A percentile compares a stretch with the other conserved stretches of the same genome.
These are phyloP conservation scores for Pyrenophora seminiperda DNA, from an alignment of 2,329 filamentous ascomycete species.

Conservation along the genomic window DNA sequence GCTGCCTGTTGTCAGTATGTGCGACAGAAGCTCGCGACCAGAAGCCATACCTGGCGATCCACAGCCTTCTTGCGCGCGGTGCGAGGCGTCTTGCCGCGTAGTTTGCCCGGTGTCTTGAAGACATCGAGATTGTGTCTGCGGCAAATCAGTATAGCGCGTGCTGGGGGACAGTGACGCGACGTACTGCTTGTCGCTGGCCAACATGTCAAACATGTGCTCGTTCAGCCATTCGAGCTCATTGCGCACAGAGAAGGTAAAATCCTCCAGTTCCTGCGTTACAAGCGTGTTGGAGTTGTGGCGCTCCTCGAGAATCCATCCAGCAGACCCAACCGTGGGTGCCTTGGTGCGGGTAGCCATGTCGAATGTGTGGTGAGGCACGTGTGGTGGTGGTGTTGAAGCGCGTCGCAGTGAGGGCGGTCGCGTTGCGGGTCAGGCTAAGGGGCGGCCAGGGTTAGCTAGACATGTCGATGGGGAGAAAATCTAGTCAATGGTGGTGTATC, in stretches of 20 bases:
- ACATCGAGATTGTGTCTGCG: conserved; percentile 84
- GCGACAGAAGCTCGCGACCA: conserved; percentile 52
- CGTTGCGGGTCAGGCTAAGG: conserved; percentile 12
- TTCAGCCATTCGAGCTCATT: conserved; percentile 99
- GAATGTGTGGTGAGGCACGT: conserved; percentile 13
- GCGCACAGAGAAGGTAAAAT: conserved; percentile 87
- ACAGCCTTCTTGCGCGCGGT: conserved; percentile 65
- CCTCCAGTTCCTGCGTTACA: conserved; percentile 81
- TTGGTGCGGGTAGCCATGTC: conserved; percentile 44
- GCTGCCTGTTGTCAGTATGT: conserved; percentile 45
- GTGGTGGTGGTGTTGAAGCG: conserved; percentile 23
- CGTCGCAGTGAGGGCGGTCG: conserved; percentile 29
- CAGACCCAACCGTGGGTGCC: conserved; percentile 70
- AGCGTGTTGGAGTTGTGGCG: conserved; percentile 77
- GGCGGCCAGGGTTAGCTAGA: conserved; percentile 18
- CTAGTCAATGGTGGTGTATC: conserved; percentile 15
- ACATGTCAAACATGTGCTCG: conserved; percentile 96
- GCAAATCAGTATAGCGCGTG: conserved; percentile 30
- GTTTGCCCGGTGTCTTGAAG: conserved; percentile 91
- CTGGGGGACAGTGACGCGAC: conserved; percentile 45
- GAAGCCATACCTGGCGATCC: conserved; percentile 67
- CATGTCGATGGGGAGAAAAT: conserved; percentile 23
- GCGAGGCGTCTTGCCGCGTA: conserved; percentile 80
- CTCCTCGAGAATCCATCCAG: conserved; percentile 85
- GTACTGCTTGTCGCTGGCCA: conserved; percentile 84